These are phyloP conservation scores for Flaveria bidentis DNA, from an alignment of 129 eudicot genomes.

Conservation along the genomic window DNA sequence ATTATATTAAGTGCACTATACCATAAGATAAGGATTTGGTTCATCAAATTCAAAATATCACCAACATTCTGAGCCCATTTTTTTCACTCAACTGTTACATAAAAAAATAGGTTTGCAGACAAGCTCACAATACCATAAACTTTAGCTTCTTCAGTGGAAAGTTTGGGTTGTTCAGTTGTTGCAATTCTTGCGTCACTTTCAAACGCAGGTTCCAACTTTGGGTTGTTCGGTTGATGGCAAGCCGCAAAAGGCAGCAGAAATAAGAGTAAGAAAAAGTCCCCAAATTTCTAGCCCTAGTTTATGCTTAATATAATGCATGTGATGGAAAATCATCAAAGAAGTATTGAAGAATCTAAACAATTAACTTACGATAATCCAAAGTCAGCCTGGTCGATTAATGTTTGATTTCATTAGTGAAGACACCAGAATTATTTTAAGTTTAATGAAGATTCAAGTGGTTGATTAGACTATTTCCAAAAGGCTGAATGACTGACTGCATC, in stretches of 20 bases:
- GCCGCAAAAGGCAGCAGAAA: not conserved
- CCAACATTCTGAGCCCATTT: no score
- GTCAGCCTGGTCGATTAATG: not conserved
- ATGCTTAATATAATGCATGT: not conserved
- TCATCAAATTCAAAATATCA: no score
- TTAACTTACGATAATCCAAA: conserved; percentile 23
- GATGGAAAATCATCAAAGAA: not conserved
- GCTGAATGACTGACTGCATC: not conserved
- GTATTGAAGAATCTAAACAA: not conserved
- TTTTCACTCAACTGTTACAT: not conserved
- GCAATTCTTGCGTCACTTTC: no score
- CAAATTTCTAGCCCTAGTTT: conserved; percentile 23
- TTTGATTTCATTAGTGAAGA: conserved; percentile 1
- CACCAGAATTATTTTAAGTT: conserved; percentile 49
- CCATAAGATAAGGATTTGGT: no score
- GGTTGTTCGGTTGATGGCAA: not conserved
- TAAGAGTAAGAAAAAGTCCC: conserved; percentile 1
- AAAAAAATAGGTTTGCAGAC: not conserved
- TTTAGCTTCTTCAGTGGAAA: no score
- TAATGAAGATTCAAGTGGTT: conserved; percentile 53
- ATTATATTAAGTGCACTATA: no score
- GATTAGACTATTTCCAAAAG: not conserved
- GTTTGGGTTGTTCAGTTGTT: no score
- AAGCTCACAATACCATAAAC: not conserved
- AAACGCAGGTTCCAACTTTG: no score